Evolutionary conservation across 2,329 filamentous ascomycete genomes (phyloP).

Genomic region (Aureobasidium sp.): DNA sequence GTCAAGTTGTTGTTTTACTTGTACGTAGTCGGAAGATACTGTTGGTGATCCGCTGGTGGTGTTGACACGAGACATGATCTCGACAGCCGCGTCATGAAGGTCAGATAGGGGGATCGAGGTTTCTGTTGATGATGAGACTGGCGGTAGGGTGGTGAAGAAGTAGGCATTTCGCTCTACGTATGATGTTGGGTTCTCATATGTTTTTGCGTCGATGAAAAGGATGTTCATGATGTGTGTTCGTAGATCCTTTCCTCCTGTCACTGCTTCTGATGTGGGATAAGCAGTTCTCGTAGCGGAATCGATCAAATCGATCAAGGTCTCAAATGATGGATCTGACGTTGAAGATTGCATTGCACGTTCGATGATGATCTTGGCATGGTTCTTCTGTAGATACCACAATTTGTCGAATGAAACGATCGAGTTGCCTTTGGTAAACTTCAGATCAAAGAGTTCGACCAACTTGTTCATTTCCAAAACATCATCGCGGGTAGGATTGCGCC

Average conservation of each 20-base stretch:
- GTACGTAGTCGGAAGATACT: background rate
- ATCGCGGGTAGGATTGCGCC: conserved; percentile 62
- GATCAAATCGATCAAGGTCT: conserved; percentile 32
- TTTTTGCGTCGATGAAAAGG: conserved; percentile 49
- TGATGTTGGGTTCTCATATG: conserved; percentile 49
- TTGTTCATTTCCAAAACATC: conserved; percentile 66
- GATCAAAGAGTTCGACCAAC: conserved; percentile 67
- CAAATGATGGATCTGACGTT: conserved; percentile 21
- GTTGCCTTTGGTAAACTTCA: conserved; percentile 88
- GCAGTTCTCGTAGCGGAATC: conserved; percentile 23
- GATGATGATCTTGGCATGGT: conserved; percentile 48
- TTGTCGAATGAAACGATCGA: conserved; percentile 77
- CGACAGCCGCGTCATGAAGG: background rate
- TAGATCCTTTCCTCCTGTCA: conserved; percentile 25
- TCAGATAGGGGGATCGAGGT: background rate
- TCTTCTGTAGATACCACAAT: conserved; percentile 69
- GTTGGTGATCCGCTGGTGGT: background rate
- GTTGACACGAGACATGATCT: background rate
- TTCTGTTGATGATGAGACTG: background rate
- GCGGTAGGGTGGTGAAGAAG: conserved; percentile 42
- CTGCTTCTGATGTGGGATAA: conserved; percentile 12
- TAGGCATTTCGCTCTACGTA: conserved; percentile 52
- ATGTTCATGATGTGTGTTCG: conserved; percentile 45
- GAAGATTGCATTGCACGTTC: conserved; percentile 24
- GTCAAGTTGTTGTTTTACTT: background rate